Evolutionary conservation across 768 basidiomycete species (phyloP).

Genomic region (Phallus indusiatus): DNA sequence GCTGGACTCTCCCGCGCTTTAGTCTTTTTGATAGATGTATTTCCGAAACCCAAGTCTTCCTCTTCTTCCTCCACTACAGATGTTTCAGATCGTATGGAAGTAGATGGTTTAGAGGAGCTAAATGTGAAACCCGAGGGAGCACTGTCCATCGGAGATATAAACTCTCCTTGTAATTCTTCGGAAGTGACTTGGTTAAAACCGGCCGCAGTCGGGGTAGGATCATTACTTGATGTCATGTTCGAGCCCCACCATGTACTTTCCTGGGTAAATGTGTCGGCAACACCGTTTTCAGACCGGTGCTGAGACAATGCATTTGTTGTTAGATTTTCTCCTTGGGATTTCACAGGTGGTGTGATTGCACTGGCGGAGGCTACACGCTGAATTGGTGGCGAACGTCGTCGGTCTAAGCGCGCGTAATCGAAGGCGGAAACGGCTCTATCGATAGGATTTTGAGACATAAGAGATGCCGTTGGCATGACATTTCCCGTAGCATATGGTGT

Average conservation of each 20-base stretch:
- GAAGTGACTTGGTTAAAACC: conserved; percentile 44
- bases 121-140: conserved; percentile 33
- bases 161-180: conserved; percentile 40
- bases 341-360: conserved; percentile 28
- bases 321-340: neutral
- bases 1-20: neutral
- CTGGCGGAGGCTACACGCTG: conserved; percentile 46
- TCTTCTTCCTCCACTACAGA: conserved; percentile 50
- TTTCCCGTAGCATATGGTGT: conserved; percentile 31
- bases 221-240: conserved; percentile 22
- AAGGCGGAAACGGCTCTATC: conserved; percentile 73
- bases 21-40: conserved; percentile 25
- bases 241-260: conserved; percentile 60
- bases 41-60: conserved; percentile 90
- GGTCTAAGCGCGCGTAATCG: conserved; percentile 47
- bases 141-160: conserved; percentile 77
- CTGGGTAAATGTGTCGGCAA: conserved; percentile 21
- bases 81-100: conserved; percentile 2
- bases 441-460: conserved; percentile 44
- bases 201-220: conserved; percentile 58
- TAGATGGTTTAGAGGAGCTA: conserved; percentile 12
- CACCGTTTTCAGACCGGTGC: neutral
- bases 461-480: conserved; percentile 56
- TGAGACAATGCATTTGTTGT: conserved; percentile 15
- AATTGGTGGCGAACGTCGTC: conserved; percentile 35